A percentile compares a stretch with the other conserved stretches of the same genome.
phyloP scores from a whole-genome alignment of 176 grass and related monocot species.

The Stipa capillata region DNA sequence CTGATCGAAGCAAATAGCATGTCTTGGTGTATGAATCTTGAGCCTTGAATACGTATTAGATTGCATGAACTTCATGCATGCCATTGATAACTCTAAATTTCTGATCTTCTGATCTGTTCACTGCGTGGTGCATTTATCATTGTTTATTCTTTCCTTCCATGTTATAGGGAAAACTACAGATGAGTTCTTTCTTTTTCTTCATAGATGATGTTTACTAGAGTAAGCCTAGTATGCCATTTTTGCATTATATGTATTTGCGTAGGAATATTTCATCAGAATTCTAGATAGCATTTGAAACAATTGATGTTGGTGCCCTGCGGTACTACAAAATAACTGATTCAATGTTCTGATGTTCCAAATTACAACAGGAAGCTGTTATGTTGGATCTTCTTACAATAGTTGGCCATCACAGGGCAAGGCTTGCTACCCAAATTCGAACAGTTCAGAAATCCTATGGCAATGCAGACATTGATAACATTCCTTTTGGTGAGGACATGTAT shows the following conservation, averaged over 20 bases:
- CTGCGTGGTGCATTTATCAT: background rate
- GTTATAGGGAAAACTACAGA: background rate
- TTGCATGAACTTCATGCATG: background rate
- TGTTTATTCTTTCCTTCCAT: background rate
- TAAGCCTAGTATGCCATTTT: background rate
- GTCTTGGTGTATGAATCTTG: background rate
- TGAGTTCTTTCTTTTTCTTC: background rate
- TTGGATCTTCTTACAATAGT: slow-evolving; percentile 97
- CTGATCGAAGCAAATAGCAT: background rate
- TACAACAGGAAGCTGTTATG: slow-evolving; percentile 80
- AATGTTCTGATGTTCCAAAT: slow-evolving; percentile 11
- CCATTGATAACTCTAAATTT: too few species aligned
- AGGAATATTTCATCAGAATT: background rate
- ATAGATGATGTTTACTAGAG: background rate
- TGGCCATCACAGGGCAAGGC: slow-evolving; percentile 87
- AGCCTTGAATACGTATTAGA: background rate
- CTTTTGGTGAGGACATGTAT: slow-evolving; percentile 75
- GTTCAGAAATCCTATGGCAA: slow-evolving; percentile 98
- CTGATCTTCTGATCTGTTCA: too few species aligned
- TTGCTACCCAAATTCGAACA: slow-evolving; percentile 95
- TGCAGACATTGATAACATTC: slow-evolving; percentile 83
- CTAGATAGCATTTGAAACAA: slow-evolving; percentile 1
- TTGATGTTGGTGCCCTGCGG: background rate
- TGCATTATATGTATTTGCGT: background rate
- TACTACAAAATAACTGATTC: background rate